Evolutionary conservation across 768 basidiomycete species (phyloP), one percentile per base, ranked within the genome.

Genomic region (Mycena kentingensis): DNA sequence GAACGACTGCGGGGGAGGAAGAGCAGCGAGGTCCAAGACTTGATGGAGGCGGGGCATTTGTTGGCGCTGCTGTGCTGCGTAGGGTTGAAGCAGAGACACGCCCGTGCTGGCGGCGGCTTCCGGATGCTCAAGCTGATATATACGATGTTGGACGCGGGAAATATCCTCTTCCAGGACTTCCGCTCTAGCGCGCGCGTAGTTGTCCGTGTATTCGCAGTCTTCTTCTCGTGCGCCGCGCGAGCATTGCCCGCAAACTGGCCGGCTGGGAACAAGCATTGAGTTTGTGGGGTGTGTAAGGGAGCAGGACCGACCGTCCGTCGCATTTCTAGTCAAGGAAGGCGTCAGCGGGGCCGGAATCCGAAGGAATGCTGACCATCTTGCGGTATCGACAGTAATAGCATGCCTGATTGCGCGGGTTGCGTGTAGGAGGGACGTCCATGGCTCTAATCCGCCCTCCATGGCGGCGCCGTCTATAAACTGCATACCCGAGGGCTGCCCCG

Each of bases 161-260:
- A 79, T 60, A 2, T 77, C 65, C 16, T 75, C 72, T 55, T 78
- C 76, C 16, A 78, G 52, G 1, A 66, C 56, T 34, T 77, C 60
- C 0, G 69, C 76, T 16, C 63, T 65, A 1, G 77, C 67, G 24
- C 72, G 73, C 5, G 67, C 67, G 6, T 61, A 61, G 12, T 67
- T 70, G 44, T 77, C 77, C 0, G 71, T 70, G 46, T 78, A 78
- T 62, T 78, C 77, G 42, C 77, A 78, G 44, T 79, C 77, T 2
- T 73, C 73, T 2, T 44, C 51, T 15, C 73, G 65, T 26, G 69
- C 64, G 0, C 67, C 68, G 3, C 72, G 63, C 11, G 63, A 49
- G 52, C 77, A 78, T 45, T 69, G 77, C 5, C 68, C 66, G 46
- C 77, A 78, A 5, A 69, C 62, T 0, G 77, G 77, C 27, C 70